phyloP scores from a whole-genome alignment of 192 early-diverging fungal species.

The Podila epigama region DNA sequence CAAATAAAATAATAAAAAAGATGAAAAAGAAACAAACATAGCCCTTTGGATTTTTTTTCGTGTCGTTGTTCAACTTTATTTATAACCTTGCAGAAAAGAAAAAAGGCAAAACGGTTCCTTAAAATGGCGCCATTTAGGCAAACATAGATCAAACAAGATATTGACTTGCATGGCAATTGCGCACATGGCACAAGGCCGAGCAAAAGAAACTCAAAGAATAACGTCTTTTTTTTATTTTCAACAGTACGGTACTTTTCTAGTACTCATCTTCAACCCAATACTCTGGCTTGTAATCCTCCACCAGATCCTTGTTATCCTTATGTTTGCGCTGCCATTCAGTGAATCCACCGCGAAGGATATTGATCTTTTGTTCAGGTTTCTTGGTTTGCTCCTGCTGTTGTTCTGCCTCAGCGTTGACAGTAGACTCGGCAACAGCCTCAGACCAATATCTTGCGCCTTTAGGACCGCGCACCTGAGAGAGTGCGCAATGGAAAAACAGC shows the following conservation, averaged over 20 bases:
- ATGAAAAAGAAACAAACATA: too few relatives aligned
- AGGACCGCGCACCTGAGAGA: conserved; percentile 85
- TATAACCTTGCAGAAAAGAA: too few relatives aligned
- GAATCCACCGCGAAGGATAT: conserved; percentile 73
- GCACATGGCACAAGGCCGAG: too few relatives aligned
- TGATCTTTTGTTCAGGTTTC: conserved; percentile 55
- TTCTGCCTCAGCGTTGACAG: not conserved
- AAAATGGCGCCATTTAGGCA: too few relatives aligned
- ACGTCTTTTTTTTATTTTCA: too few relatives aligned
- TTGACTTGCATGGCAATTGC: too few relatives aligned
- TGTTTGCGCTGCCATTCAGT: conserved; percentile 67
- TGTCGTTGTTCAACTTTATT: too few relatives aligned
- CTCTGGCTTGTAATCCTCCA: conserved; percentile 65
- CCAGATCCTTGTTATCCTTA: conserved; percentile 59
- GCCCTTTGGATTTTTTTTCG: too few relatives aligned
- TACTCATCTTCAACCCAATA: conserved; percentile 53
- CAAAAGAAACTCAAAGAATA: too few relatives aligned
- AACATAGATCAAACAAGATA: too few relatives aligned
- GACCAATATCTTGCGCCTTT: conserved; percentile 72
- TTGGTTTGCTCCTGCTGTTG: not conserved
- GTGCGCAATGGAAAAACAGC: conserved; percentile 87
- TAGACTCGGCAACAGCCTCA: conserved; percentile 49
- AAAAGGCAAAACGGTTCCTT: too few relatives aligned
- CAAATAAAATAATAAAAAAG: too few relatives aligned
- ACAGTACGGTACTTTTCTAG: not conserved